phyloP scores from a whole-genome alignment of 1,139 yeast genomes.

The Debaryomyces fabryi region DNA sequence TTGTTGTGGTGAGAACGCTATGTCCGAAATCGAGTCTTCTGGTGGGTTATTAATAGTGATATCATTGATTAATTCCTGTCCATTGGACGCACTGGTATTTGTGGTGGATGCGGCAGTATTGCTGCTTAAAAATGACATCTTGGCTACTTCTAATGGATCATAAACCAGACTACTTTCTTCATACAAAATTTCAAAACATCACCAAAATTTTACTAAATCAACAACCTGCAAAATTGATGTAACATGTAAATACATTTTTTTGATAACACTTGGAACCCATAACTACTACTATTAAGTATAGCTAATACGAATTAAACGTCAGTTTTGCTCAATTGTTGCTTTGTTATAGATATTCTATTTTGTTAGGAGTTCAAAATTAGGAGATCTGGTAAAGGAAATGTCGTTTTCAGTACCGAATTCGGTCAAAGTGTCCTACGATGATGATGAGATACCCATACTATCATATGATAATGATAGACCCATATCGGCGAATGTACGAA shows the following conservation, averaged over 20 bases:
- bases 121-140: constrained; percentile 34
- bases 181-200: constrained; percentile 3
- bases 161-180: neutral
- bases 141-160: constrained; percentile 3
- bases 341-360: neutral
- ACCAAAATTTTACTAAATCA: constrained; percentile 4
- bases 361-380: neutral
- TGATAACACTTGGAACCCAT: neutral
- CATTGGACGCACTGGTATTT: constrained; percentile 49
- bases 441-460: constrained; percentile 9
- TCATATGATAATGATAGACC: constrained; percentile 4
- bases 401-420: constrained; percentile 5
- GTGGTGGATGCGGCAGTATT: constrained; percentile 19
- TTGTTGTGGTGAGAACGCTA: constrained; percentile 90
- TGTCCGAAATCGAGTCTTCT: constrained; percentile 86
- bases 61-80: constrained; percentile 75
- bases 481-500: neutral
- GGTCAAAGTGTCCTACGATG: neutral
- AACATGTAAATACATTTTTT: neutral
- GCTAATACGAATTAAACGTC: neutral
- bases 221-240: neutral
- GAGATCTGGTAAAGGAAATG: neutral
- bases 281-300: neutral
- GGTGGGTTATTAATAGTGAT: constrained; percentile 82
- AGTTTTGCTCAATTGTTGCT: neutral